phyloP scores from a whole-genome alignment of 148 eudicot genomes.

The Camellia japonica region DNA sequence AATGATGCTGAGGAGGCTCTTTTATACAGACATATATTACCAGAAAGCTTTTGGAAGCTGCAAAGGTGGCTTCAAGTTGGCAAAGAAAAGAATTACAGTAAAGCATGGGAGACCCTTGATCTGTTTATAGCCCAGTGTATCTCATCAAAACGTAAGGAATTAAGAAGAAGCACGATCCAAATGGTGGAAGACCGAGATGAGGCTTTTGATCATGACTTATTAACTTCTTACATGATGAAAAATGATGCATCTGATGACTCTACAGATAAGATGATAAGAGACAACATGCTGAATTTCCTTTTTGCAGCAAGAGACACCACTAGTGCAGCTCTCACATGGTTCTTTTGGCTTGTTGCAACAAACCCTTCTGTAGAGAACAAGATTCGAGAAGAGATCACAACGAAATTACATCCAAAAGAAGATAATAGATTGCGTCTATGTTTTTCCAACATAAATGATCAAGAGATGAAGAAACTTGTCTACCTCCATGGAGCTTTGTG shows the following conservation, averaged over 20 bases:
- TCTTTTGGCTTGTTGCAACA: constrained; percentile 13
- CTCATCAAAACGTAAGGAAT: constrained; percentile 22
- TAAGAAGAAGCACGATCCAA: neutral
- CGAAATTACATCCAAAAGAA: neutral
- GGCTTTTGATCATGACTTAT: constrained; percentile 17
- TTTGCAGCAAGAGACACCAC: constrained; percentile 14
- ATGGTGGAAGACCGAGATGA: neutral
- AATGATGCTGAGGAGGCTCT: constrained; percentile 42
- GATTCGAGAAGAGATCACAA: constrained; percentile 12
- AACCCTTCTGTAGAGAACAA: constrained; percentile 6
- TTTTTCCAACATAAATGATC: neutral
- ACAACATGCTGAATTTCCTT: constrained; percentile 1
- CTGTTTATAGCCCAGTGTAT: constrained; percentile 29
- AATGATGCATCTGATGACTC: too few species aligned
- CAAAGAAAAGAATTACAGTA: constrained; percentile 25
- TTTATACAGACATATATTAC: constrained; percentile 35
- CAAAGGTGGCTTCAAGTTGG: constrained; percentile 49
- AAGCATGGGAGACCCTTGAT: constrained; percentile 45
- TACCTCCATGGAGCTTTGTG: constrained; percentile 17
- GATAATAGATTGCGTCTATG: neutral
- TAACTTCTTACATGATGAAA: too few species aligned
- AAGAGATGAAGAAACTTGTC: constrained; percentile 8
- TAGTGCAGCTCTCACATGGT: constrained; percentile 16
- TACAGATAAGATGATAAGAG: neutral
- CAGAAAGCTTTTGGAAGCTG: constrained; percentile 48